Conservation (phyloP, 2,329 filamentous ascomycete species). For the Neofusicoccum kwambonambiense region DNA sequence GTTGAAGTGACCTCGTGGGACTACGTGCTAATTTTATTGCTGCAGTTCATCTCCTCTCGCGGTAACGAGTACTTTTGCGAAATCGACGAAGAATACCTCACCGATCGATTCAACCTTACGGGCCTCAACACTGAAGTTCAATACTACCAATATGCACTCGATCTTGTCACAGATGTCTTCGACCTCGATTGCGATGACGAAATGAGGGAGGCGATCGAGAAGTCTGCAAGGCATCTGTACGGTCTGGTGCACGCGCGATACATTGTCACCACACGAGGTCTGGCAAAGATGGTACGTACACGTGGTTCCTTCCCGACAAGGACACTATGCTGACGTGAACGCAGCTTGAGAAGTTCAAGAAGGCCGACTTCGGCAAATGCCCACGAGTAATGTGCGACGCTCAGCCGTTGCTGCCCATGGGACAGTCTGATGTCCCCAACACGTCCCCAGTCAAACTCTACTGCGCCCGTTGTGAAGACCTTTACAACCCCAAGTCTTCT, state of each 20-base stretch:
- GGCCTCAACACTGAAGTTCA: constrained; percentile 96
- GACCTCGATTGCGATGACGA: constrained; percentile 98
- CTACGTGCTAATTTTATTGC: neutral
- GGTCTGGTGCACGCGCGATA: constrained; percentile 95
- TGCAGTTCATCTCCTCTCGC: constrained; percentile 96
- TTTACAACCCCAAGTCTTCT: constrained; percentile 97
- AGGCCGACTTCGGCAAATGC: constrained; percentile 96
- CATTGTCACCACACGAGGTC: constrained; percentile 89
- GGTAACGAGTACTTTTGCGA: constrained; percentile 99
- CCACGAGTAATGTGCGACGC: constrained; percentile 93
- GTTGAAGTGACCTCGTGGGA: neutral
- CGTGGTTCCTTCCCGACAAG: neutral
- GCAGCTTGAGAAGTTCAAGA: constrained; percentile 98
- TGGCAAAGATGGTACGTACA: constrained; percentile 85
- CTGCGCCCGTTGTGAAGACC: constrained; percentile 94
- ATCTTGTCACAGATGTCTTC: constrained; percentile 96
- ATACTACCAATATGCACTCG: constrained; percentile 98
- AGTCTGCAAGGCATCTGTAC: constrained; percentile 92
- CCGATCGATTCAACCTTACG: constrained; percentile 96
- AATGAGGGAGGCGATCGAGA: constrained; percentile 96
- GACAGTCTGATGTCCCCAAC: constrained; percentile 84
- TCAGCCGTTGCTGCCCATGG: constrained; percentile 91
- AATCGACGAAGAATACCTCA: constrained; percentile 98
- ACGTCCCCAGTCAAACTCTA: constrained; percentile 93
- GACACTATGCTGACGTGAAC: neutral